Evolutionary conservation across 257 asterid genomes (phyloP).

Genomic region (Cynanchum wilfordii): DNA sequence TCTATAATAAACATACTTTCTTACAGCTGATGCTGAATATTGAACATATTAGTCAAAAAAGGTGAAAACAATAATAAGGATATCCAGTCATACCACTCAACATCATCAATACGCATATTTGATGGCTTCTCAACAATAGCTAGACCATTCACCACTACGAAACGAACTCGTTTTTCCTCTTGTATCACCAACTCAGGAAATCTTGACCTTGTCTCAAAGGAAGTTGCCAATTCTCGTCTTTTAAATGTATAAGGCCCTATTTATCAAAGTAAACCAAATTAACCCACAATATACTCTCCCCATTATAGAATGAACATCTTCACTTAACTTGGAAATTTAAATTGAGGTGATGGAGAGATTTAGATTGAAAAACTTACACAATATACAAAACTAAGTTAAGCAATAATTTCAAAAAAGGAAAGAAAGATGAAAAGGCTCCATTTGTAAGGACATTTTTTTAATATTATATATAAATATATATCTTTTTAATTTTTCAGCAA

Average conservation of each 20-base stretch:
- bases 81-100: conserved; percentile 66
- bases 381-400: too few relatives aligned
- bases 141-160: conserved; percentile 95
- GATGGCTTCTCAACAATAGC: conserved; percentile 78
- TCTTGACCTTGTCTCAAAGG: conserved; percentile 88
- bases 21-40: neutral
- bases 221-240: conserved; percentile 94
- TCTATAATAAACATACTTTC: neutral
- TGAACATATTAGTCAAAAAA: neutral
- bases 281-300: neutral
- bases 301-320: neutral
- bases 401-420: too few relatives aligned
- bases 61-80: conserved; percentile 2
- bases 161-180: conserved; percentile 97
- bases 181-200: conserved; percentile 96
- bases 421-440: too few relatives aligned
- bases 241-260: conserved; percentile 68
- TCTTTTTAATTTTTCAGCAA: too few relatives aligned
- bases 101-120: conserved; percentile 60
- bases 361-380: neutral
- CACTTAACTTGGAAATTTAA: neutral
- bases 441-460: too few relatives aligned
- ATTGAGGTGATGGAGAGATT: neutral
- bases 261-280: conserved; percentile 5
- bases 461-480: too few relatives aligned